Base-by-base conservation (phyloP, 2,329 filamentous ascomycete species). In the Thelonectria rubi region DNA sequence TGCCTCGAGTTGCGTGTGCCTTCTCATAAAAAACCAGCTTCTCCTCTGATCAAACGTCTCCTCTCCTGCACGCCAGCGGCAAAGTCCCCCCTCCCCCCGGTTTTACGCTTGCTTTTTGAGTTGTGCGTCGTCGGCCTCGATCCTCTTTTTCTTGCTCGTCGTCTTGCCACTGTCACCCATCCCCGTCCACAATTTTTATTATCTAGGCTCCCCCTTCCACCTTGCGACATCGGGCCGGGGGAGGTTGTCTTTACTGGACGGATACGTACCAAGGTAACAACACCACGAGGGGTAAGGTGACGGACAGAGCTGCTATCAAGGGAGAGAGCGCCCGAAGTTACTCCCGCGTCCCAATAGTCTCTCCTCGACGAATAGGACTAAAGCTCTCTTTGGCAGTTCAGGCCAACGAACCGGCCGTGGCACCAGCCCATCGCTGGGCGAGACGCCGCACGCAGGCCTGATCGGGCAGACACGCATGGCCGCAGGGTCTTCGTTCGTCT, bases 51-150 rank as follows among this genome's bases (percentile, higher is more conserved):
- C n/a, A n/a, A n/a, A n/a, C n/a, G 4, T 24, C 54, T 54, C 54
- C 54, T 39, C 6, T 15, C 17, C 45, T 57, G 60, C 63, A 63
- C 61, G 58, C 63, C 58, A 17, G 56, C 57, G 58, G 63, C 61
- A 65, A 58, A 54, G 57, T 46, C 51, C 56, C 24, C 24, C 24
- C 51, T 54, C 24, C 24, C 24, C 63, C 46, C 15, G 48, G 39
- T 39, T 57, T 53, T 56, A 61, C 58, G 52, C 52, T 60, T 56
- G 43, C 48, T 60, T 53, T 57, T 60, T 56, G 58, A 61, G 48
- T 60, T 60, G 46, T 21, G 51, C 17, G 43, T 15, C 45, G 37
- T n/a, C 21, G 51, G 21, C 20, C 42, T 37, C 54, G 48, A 59
- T 52, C 50, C 58, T 43, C 30, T 40, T 34, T 50, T 54, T 34